Conservation (phyloP, 2,329 filamentous ascomycete species). For the Metarhizium album region DNA sequence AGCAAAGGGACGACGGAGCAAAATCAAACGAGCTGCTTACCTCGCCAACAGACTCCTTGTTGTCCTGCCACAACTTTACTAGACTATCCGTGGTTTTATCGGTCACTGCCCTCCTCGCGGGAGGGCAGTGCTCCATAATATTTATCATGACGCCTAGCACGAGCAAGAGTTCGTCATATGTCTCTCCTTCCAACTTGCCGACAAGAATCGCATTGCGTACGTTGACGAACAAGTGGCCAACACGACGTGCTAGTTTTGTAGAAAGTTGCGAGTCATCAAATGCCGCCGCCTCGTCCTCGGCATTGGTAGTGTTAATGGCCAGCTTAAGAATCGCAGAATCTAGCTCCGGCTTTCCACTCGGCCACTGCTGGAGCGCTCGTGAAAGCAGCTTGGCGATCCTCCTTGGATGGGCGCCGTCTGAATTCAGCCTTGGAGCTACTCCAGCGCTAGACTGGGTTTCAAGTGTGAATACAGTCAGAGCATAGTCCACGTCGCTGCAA, state of each 20-base stretch:
- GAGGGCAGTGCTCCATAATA: conserved; percentile 65
- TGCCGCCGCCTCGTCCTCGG: conserved; percentile 58
- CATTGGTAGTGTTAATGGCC: conserved; percentile 79
- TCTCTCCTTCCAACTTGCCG: conserved; percentile 35
- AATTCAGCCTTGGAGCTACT: conserved; percentile 12
- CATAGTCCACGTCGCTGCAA: conserved; percentile 26
- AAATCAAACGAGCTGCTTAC: conserved; percentile 36
- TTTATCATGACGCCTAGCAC: conserved; percentile 80
- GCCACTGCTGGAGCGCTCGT: conserved; percentile 20
- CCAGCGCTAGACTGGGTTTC: conserved; percentile 23
- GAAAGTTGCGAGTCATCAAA: conserved; percentile 54
- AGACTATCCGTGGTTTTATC: conserved; percentile 44
- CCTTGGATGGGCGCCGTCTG: conserved; percentile 16
- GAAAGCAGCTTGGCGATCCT: conserved; percentile 20
- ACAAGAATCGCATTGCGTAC: conserved; percentile 37
- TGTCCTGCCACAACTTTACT: conserved; percentile 55
- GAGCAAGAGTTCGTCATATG: conserved; percentile 63
- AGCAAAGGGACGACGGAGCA: neutral
- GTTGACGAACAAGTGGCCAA: conserved; percentile 39
- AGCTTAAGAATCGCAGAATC: conserved; percentile 37
- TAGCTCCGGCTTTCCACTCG: conserved; percentile 15
- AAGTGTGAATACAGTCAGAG: conserved; percentile 30
- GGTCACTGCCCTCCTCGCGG: conserved; percentile 37
- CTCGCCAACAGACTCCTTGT: conserved; percentile 54
- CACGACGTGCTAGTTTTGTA: conserved; percentile 33